Base-by-base conservation (phyloP, 176 grass and related monocot species). In the Saccharum officinarum region DNA sequence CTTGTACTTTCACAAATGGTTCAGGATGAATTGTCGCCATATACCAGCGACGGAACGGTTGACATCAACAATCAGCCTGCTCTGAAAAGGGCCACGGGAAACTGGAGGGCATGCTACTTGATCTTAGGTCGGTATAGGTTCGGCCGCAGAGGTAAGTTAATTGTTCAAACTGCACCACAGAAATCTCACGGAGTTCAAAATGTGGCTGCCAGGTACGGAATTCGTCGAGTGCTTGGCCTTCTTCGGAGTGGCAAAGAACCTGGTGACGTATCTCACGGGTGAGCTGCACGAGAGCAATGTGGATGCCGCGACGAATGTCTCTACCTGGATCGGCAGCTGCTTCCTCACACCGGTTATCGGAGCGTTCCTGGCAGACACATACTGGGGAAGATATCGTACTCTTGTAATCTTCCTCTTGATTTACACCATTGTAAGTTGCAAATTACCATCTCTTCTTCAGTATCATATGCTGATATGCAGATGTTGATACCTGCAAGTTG, bases 311-410 rank as follows among this genome's bases (percentile, higher is more conserved):
- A 42, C 4, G 10, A 59, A 20, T 4, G 83, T 85, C 16, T 77
- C 83, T 0, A 17, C 49, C 0, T 85, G 83, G 83, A 44, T 70
- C 4, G 83, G 83, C 47, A 69, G 2, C 14, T 85, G 34, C 65
- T 85, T 78, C 75, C 60, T 85, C 74, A 60, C 75, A 0, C 83
- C 83, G 1, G 36, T 85, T 0, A 41, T 85, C 1, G 83, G 73
- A 31, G 83, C 83, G 9, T 85, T 78, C 63, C 17, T 78, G 47
- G 74, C 83, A 0, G 83, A 85, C 18, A 85, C 74, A 44, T 85
- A 33, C 8, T 78, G 15, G 34, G 74, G 64, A 59, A 59, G 83
- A 70, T 85, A 85, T n/a, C 3, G 63, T 23, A 85, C 83, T 16
- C 3, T 77, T 3, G 64, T 85, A 0, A 37, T 71, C 13, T 78